These are phyloP conservation scores for Rhamnella rubrinervis DNA, from an alignment of 331 rosid species.

Conservation along the genomic window DNA sequence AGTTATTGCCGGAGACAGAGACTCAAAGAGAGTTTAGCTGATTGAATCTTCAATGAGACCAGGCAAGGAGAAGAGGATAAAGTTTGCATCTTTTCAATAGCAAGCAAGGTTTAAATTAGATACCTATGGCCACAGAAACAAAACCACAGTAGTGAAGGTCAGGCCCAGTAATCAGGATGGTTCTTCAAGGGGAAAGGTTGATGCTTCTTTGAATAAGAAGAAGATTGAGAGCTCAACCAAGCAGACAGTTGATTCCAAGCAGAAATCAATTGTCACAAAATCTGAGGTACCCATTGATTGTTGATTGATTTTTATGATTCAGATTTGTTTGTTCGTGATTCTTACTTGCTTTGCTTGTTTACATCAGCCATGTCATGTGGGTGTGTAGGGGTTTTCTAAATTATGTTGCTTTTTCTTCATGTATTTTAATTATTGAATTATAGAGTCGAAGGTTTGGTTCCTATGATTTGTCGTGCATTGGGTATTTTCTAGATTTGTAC, in stretches of 20 bases:
- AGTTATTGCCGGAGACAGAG: slow-evolving; percentile 1
- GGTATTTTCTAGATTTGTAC: neutral
- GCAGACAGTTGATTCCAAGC: slow-evolving; percentile 44
- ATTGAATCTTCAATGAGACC: slow-evolving; percentile 21
- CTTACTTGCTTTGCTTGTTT: slow-evolving; percentile 23
- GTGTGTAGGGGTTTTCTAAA: neutral
- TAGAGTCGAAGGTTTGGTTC: slow-evolving; percentile 1
- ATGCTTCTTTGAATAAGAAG: slow-evolving; percentile 45
- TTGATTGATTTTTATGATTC: slow-evolving; percentile 1
- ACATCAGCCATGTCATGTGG: slow-evolving; percentile 1
- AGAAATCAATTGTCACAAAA: slow-evolving; percentile 49
- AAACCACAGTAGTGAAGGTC: slow-evolving; percentile 41
- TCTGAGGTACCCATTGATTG: slow-evolving; percentile 50
- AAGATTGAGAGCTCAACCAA: slow-evolving; percentile 56
- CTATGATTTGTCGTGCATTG: slow-evolving; percentile 1
- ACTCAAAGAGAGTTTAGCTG: slow-evolving; percentile 4
- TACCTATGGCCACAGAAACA: slow-evolving; percentile 53
- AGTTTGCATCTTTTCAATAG: slow-evolving; percentile 27
- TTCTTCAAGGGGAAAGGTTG: slow-evolving; percentile 54
- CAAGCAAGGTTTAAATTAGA: slow-evolving; percentile 7
- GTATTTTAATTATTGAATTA: slow-evolving; percentile 5
- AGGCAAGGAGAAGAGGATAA: slow-evolving; percentile 9
- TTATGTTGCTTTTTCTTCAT: neutral
- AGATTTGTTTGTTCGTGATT: neutral
- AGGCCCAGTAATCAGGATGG: slow-evolving; percentile 54